A percentile compares a stretch with the other conserved stretches of the same genome.
Evolutionary conservation across 768 basidiomycete species (phyloP).

Genomic region (Exidia glandulosa): DNA sequence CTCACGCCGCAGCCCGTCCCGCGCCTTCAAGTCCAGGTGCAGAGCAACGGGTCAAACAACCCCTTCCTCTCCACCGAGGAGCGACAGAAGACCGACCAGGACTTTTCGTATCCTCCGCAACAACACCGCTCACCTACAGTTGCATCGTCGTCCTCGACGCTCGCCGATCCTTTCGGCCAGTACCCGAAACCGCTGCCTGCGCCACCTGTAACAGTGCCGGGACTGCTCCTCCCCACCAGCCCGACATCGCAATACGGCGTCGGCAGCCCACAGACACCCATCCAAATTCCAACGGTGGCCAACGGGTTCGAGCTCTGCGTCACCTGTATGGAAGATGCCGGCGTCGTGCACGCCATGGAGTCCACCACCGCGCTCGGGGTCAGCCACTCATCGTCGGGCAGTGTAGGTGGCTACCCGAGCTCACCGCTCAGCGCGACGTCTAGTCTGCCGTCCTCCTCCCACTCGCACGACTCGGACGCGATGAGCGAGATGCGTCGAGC

Average conservation of each 20-base stretch:
- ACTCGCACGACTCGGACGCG: too few relatives aligned
- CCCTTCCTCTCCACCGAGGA: background rate
- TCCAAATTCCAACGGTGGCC: constrained; percentile 1
- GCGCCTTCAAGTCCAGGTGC: constrained; percentile 6
- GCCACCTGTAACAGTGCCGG: background rate
- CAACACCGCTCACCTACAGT: background rate
- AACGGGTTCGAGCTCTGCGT: constrained; percentile 78
- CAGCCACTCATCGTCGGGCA: background rate
- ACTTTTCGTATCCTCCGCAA: background rate
- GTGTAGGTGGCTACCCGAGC: constrained; percentile 23
- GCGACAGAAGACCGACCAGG: background rate
- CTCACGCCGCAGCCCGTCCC: constrained; percentile 1
- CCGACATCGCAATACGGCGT: background rate
- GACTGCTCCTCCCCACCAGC: background rate
- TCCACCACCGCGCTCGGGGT: constrained; percentile 39
- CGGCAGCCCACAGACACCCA: background rate
- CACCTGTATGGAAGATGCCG: constrained; percentile 65
- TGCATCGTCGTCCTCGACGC: background rate
- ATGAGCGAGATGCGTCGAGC: constrained; percentile 48
- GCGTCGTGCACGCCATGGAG: constrained; percentile 67
- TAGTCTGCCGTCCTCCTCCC: constrained; percentile 35
- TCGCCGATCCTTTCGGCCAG: background rate
- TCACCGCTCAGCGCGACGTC: constrained; percentile 8
- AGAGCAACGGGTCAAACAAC: background rate
- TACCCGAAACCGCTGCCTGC: background rate